Base-by-base conservation (phyloP, 108 stramenopile species). In the Chaetoceros tenuissimus region DNA sequence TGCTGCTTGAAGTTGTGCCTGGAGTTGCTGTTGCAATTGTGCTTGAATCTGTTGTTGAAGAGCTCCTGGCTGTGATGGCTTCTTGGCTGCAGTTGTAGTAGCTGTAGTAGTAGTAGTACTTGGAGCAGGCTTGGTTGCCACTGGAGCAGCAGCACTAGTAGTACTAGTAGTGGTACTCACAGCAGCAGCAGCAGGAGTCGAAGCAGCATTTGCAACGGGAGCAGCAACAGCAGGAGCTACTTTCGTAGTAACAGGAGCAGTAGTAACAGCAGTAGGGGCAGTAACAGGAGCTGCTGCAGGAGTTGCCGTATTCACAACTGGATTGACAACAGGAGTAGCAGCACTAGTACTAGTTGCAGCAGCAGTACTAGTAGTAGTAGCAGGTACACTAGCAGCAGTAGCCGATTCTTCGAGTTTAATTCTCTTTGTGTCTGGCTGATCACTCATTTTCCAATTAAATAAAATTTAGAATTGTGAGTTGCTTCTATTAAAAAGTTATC, bases 21-120 rank as follows among this genome's bases (percentile, higher is more conserved):
- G 88, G 21, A 89, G 63, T 51, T 89, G 88, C 3, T 67, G 66
- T 62, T 89, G 88, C 7, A 89, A 67, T 63, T 89, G 88, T 16
- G 82, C 79, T 57, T 89, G 87, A 53, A 89, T 89, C 57, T 89
- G 87, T 52, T 85, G 81, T 51, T 89, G 88, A 23, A 89, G 59
- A 25, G 80, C 75, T 55, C 54, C 76, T 62, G 55, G 70, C 21
- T 66, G 70, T 1, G 63, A n/a, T n/a, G n/a, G 48, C 53, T 19
- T 62, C 50, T 59, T 64, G 34, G 65, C 46, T 31, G 63, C 44
- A 40, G 59, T 69, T 2, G 75, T 47, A 27, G 64, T 46, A 1
- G 58, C 18, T 10, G 64, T 31, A 19, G 73, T 60, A 28, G 75
- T 69, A 20, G 80, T 50, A 55, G 74, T 68, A 21, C 73, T 66